Evolutionary conservation across 2,329 filamentous ascomycete species (phyloP).

Genomic region (Fusarium sp.): DNA sequence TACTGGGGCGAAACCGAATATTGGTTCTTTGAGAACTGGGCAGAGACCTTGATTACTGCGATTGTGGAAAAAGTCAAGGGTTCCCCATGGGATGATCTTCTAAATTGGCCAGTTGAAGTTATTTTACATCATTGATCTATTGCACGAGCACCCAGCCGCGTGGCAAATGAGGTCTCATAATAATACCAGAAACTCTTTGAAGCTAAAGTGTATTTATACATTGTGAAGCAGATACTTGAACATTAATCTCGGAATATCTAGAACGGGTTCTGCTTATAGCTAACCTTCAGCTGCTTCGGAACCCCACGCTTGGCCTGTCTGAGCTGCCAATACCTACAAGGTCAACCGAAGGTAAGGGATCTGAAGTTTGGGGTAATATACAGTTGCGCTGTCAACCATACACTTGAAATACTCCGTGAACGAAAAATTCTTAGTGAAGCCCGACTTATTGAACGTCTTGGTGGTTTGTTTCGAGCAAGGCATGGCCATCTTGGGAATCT

Average conservation of each 20-base stretch:
- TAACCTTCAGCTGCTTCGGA: rapidly evolving
- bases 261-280: rapidly evolving
- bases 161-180: background rate
- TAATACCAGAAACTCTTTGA: background rate
- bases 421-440: background rate
- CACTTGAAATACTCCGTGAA: background rate
- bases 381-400: background rate
- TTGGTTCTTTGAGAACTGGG: conserved; percentile 33
- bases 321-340: background rate
- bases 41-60: conserved; percentile 6
- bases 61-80: conserved; percentile 26
- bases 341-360: background rate
- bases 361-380: background rate
- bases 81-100: conserved; percentile 24
- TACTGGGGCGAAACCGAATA: conserved; percentile 21
- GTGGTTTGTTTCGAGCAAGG: background rate
- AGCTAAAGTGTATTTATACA: too few species aligned
- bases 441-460: background rate
- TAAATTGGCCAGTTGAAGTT: conserved; percentile 15
- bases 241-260: rapidly evolving
- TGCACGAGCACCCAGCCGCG: background rate
- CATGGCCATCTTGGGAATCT: background rate
- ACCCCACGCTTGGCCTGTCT: background rate
- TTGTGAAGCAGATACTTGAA: background rate
- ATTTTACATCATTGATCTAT: background rate